A percentile compares a stretch with the other conserved stretches of the same genome.
Conservation (phyloP, 169 alveolate genomes). For the Plasmodium chabaudi region DNA sequence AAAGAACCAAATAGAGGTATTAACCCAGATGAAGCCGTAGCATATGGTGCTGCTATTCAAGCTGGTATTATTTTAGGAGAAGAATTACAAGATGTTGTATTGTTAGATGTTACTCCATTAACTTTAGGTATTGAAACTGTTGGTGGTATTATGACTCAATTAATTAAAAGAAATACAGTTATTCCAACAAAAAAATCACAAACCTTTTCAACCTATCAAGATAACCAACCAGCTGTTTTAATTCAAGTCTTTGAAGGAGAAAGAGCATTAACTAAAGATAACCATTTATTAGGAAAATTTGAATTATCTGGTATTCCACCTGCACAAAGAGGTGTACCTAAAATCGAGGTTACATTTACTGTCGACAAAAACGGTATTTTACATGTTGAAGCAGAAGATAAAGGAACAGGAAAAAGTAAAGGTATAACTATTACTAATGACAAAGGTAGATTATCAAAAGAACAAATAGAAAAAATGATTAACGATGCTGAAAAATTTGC, state of each 20-base stretch:
- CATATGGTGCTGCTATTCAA: constrained; percentile 97
- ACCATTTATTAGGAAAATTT: constrained; percentile 96
- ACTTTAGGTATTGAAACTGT: constrained; percentile 91
- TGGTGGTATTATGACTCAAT: constrained; percentile 93
- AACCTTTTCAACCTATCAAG: constrained; percentile 97
- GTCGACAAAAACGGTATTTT: constrained; percentile 97
- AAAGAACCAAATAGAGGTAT: constrained; percentile 94
- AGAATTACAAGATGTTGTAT: constrained; percentile 93
- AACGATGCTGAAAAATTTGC: constrained; percentile 96
- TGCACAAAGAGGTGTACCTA: constrained; percentile 97
- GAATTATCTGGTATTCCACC: constrained; percentile 97
- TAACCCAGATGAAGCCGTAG: constrained; percentile 97
- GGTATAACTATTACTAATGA: constrained; percentile 96
- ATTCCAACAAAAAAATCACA: constrained; percentile 98
- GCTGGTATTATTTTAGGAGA: constrained; percentile 96
- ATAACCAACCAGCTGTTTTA: constrained; percentile 95
- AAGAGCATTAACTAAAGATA: constrained; percentile 97
- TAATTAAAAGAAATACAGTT: constrained; percentile 96
- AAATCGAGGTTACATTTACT: constrained; percentile 97
- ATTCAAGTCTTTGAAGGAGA: constrained; percentile 98
- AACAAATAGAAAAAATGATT: constrained; percentile 96
- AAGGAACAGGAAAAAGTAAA: constrained; percentile 94
- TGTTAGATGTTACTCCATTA: constrained; percentile 97
- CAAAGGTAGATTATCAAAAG: constrained; percentile 96
- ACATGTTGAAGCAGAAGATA: constrained; percentile 96